Percentiles rank a stretch among this genome's conserved stretches.
Evolutionary conservation across 2,329 filamentous ascomycete genomes (phyloP).

Genomic region (Thielaviopsis punctulata): DNA sequence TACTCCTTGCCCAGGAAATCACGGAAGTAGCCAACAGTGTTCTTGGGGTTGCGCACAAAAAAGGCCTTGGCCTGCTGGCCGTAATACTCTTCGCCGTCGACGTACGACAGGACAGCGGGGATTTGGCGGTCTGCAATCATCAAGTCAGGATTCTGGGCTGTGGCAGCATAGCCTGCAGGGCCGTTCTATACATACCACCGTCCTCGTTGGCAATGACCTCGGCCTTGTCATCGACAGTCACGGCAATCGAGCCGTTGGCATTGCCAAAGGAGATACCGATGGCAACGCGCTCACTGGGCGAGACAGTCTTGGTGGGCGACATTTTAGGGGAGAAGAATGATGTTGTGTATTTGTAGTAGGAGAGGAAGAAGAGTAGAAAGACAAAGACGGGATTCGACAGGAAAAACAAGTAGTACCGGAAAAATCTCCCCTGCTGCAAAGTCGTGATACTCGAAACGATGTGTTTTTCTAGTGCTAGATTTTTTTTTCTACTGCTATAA

Average conservation of each 20-base stretch:
- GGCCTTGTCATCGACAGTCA: conserved; percentile 80
- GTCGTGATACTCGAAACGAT: neutral
- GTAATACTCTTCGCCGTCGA: conserved; percentile 91
- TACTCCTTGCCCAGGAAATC: conserved; percentile 93
- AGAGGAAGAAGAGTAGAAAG: conserved; percentile 5
- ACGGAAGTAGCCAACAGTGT: conserved; percentile 90
- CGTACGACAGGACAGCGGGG: conserved; percentile 82
- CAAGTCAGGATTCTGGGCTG: neutral
- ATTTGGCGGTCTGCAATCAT: conserved; percentile 70
- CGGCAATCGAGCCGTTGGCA: conserved; percentile 93
- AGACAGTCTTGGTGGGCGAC: conserved; percentile 22
- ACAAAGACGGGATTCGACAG: conserved; percentile 2
- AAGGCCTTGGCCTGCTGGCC: conserved; percentile 90
- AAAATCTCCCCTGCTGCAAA: neutral
- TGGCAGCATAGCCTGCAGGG: neutral
- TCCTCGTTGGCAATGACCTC: conserved; percentile 99
- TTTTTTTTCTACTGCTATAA: neutral
- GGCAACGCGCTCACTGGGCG: conserved; percentile 44
- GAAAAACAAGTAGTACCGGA: neutral
- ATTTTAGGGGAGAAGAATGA: conserved; percentile 9
- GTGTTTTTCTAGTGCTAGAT: conserved; percentile 1
- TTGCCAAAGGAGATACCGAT: conserved; percentile 98
- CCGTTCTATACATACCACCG: conserved; percentile 48
- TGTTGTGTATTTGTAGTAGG: neutral
- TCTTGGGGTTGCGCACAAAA: conserved; percentile 77